A percentile compares a stretch with the other conserved stretches of the same genome.
phyloP scores from a whole-genome alignment of 75 land plant genomes.

The Selaginella tamariscina region DNA sequence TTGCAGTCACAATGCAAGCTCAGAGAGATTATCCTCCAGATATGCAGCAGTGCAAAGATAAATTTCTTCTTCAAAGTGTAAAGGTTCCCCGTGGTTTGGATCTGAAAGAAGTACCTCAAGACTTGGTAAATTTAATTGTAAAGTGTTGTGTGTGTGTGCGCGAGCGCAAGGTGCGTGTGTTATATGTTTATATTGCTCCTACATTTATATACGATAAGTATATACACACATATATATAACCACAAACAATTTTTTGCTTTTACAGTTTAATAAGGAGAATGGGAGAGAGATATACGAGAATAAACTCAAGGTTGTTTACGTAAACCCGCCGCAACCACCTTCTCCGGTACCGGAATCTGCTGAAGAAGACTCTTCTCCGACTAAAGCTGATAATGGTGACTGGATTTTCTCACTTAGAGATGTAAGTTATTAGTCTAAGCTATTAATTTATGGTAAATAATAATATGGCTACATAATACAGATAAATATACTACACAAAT shows the following conservation, averaged over 20 bases:
- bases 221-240: neutral
- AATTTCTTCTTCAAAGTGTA: constrained; percentile 9
- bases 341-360: constrained; percentile 70
- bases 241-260: neutral
- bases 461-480: too few relatives aligned
- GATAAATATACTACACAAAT: too few relatives aligned
- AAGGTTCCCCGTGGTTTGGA: neutral
- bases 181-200: too few relatives aligned
- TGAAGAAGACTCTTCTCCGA: constrained; percentile 40
- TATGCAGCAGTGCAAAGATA: constrained; percentile 11
- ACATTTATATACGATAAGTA: too few relatives aligned
- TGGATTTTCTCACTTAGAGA: constrained; percentile 9
- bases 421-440: neutral
- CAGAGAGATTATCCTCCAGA: constrained; percentile 4
- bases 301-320: constrained; percentile 61
- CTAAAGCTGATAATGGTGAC: constrained; percentile 23
- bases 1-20: constrained; percentile 10
- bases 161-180: too few relatives aligned
- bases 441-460: too few relatives aligned
- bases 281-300: constrained; percentile 56
- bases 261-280: constrained; percentile 60
- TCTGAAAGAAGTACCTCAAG: neutral
- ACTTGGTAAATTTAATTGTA: constrained; percentile 7
- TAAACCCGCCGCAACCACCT: constrained; percentile 74
- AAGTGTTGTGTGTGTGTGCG: too few relatives aligned